Base-by-base conservation (phyloP, 768 basidiomycete genomes). In the Fibroporia radiculosa region DNA sequence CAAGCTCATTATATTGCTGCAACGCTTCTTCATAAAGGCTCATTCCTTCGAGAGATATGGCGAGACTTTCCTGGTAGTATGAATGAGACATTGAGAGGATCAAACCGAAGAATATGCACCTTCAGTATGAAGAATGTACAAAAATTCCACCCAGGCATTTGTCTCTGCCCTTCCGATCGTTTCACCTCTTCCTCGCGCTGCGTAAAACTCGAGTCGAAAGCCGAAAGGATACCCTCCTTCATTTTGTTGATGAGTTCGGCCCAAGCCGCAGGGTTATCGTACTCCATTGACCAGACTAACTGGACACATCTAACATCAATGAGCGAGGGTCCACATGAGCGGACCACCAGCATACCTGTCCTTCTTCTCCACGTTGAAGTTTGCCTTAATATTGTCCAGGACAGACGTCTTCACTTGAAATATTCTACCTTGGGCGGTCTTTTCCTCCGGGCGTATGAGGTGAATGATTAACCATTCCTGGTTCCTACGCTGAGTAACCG, bases 81-180 rank as follows among this genome's bases (percentile, higher is more conserved):
- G 27, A 23, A 20, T 39, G 14, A 23, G 8, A 13, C 28, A 11
- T 28, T 14, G 27, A 6, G 5, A 27, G 22, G 20, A 3, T 18
- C 29, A 19, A 19, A 42, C 11, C 13, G 20, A 24, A 20, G 37
- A 13, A 38, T n/a, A 41, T 70, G 45, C 44, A 91, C 95, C 80
- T 98, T 99, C 28, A 93, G 70, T 40, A 93, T 80, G 64, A 97
- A 97, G 69, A 93, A 98, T 0, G 87, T 93, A 61, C 93, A 93
- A 60, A 96, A 99, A 59, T 96, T 96, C 96, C 96, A 99, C 7
- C 96, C 95, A 1, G 92, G 91, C 79, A 93, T 87, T 55, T 84
- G 76, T 44, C 89, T 75, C 62, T 97, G 90, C 38, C 79, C 74
- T 58, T 99, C 95, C 0, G 88, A 90, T 28, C 90, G 78, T 55